Evolutionary conservation across 2,329 filamentous ascomycete species (phyloP).

Genomic region (Verticillium nubilum): DNA sequence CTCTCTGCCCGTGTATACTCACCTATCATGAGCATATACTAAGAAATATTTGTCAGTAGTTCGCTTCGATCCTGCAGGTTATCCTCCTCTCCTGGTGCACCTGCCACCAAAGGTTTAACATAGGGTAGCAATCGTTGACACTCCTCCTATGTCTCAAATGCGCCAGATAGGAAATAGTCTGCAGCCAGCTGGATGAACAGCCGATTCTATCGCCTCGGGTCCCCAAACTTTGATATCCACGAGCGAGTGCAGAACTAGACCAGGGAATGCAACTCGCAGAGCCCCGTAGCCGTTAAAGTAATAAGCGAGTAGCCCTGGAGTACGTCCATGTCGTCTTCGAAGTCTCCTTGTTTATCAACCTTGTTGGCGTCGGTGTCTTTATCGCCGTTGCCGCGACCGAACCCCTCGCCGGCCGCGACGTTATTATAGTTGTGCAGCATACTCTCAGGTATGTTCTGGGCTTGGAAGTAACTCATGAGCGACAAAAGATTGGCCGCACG

Average conservation of each 20-base stretch:
- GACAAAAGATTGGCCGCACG: conserved; percentile 21
- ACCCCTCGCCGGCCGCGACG: neutral
- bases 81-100: neutral
- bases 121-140: conserved; percentile 12
- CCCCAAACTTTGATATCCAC: too few relatives aligned
- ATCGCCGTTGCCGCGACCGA: neutral
- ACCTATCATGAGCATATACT: conserved; percentile 1
- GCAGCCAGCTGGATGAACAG: too few relatives aligned
- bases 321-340: conserved; percentile 20
- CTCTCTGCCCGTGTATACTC: conserved; percentile 3
- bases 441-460: conserved; percentile 28
- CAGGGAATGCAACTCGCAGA: conserved; percentile 35
- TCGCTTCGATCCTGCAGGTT: neutral
- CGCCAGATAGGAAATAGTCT: too few relatives aligned
- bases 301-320: conserved; percentile 32
- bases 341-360: neutral
- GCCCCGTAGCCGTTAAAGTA: conserved; percentile 9
- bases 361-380: neutral
- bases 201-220: too few relatives aligned
- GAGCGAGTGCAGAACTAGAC: conserved; percentile 22
- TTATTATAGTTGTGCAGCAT: neutral
- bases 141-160: conserved; percentile 8
- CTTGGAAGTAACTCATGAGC: too few relatives aligned
- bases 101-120: too few relatives aligned
- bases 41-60: conserved; percentile 7